Conservation (phyloP, 2,329 filamentous ascomycete species). For the Lachnellula occidentalis region DNA sequence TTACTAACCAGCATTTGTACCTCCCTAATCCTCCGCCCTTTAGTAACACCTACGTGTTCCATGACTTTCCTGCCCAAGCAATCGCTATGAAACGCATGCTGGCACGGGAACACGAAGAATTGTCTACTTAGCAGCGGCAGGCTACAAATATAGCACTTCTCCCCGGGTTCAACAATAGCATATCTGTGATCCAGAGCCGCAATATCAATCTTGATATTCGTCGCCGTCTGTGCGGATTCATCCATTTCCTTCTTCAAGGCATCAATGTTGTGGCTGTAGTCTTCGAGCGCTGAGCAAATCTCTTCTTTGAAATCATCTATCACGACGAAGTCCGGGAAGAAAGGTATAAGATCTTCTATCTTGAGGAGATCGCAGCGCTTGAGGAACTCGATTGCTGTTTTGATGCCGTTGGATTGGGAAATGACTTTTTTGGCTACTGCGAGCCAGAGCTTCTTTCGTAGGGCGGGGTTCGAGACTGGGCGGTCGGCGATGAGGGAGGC, state of each 20-base stretch:
- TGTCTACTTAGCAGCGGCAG: constrained; percentile 82
- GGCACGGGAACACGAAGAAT: constrained; percentile 98
- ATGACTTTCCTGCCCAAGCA: constrained; percentile 84
- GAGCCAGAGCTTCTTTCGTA: constrained; percentile 93
- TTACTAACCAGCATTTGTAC: constrained; percentile 78
- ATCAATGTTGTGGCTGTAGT: constrained; percentile 90
- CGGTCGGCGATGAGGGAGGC: constrained; percentile 85
- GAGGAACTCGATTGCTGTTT: constrained; percentile 86
- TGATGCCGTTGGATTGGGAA: constrained; percentile 78
- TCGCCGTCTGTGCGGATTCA: constrained; percentile 79
- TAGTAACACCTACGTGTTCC: constrained; percentile 70
- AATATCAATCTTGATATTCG: constrained; percentile 88
- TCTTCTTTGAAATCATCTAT: constrained; percentile 99
- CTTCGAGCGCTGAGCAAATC: constrained; percentile 88
- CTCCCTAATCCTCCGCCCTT: constrained; percentile 75
- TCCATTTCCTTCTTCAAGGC: constrained; percentile 90
- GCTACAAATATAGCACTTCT: constrained; percentile 85
- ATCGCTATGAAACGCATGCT: constrained; percentile 96
- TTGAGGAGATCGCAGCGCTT: constrained; percentile 85
- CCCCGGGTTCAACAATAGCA: constrained; percentile 92
- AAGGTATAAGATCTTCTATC: constrained; percentile 95
- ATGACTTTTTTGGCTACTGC: constrained; percentile 94
- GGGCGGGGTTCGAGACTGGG: constrained; percentile 67
- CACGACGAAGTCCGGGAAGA: constrained; percentile 97
- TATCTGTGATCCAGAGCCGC: constrained; percentile 80